Conservation (phyloP, 2,329 filamentous ascomycete genomes). For the Apiospora rasikravindrae region DNA sequence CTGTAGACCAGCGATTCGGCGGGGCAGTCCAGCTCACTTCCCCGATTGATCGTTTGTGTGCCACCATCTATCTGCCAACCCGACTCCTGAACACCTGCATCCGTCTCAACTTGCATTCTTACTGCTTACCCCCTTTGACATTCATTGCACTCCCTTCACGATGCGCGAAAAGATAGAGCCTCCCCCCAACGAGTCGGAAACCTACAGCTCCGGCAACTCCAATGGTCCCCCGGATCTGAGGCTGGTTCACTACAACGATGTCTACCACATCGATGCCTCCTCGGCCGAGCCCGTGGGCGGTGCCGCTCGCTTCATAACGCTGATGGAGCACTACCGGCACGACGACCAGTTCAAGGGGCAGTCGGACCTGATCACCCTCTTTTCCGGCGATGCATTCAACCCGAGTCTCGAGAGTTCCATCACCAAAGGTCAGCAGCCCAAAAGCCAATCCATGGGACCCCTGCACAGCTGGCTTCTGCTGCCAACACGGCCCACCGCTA, state of each 20-base stretch:
- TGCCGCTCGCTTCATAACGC: constrained; percentile 77
- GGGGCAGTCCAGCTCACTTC: constrained; percentile 8
- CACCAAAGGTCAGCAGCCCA: constrained; percentile 71
- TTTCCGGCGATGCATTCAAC: constrained; percentile 93
- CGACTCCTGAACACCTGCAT: not conserved
- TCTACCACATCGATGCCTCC: constrained; percentile 81
- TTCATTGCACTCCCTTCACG: not conserved
- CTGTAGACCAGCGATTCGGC: not conserved
- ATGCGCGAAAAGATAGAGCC: constrained; percentile 37
- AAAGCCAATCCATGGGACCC: not conserved
- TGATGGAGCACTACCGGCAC: constrained; percentile 76
- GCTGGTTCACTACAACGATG: constrained; percentile 91
- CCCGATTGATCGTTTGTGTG: not conserved
- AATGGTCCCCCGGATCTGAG: constrained; percentile 69
- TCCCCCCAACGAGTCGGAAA: constrained; percentile 38
- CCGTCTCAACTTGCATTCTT: not conserved
- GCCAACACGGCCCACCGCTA: not conserved
- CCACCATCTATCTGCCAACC: not conserved
- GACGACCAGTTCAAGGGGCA: constrained; percentile 65
- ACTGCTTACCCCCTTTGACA: not conserved
- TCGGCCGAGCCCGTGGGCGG: constrained; percentile 86
- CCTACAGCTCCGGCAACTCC: constrained; percentile 37
- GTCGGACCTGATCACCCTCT: constrained; percentile 74
- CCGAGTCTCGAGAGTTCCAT: constrained; percentile 87
- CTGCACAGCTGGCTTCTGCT: not conserved